Evolutionary conservation across 192 early-diverging fungal genomes (phyloP).

Genomic region (Rhizophagus clarus): DNA sequence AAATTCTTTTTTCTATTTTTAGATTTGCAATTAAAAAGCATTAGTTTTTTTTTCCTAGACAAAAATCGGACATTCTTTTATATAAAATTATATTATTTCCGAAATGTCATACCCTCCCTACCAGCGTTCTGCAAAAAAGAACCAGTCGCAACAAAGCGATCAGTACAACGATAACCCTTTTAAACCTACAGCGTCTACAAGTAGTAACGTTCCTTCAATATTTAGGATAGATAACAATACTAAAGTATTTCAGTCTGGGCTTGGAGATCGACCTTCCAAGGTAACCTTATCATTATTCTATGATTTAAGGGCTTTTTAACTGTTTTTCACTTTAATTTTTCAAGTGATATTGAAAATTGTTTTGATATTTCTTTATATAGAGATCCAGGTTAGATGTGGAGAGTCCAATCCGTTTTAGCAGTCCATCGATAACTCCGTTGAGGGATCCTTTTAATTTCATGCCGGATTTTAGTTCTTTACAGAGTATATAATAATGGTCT

Average conservation of each 20-base stretch:
- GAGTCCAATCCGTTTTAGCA: background rate
- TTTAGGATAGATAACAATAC: background rate
- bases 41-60: background rate
- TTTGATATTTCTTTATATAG: background rate
- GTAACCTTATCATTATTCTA: background rate
- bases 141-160: background rate
- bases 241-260: background rate
- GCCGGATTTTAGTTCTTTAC: background rate
- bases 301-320: background rate
- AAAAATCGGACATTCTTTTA: background rate
- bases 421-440: background rate
- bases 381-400: background rate
- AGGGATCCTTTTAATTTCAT: constrained; percentile 7
- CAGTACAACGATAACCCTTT: background rate
- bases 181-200: background rate
- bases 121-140: constrained; percentile 1
- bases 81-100: background rate
- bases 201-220: background rate
- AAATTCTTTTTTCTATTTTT: too few relatives aligned
- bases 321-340: background rate
- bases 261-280: background rate
- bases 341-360: too few relatives aligned
- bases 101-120: constrained; percentile 10
- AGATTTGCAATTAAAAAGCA: too few relatives aligned
- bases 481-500: background rate